These are phyloP conservation scores for Kodamaea nitidulidarum DNA, from an alignment of 805 yeast genomes.

Conservation along the genomic window DNA sequence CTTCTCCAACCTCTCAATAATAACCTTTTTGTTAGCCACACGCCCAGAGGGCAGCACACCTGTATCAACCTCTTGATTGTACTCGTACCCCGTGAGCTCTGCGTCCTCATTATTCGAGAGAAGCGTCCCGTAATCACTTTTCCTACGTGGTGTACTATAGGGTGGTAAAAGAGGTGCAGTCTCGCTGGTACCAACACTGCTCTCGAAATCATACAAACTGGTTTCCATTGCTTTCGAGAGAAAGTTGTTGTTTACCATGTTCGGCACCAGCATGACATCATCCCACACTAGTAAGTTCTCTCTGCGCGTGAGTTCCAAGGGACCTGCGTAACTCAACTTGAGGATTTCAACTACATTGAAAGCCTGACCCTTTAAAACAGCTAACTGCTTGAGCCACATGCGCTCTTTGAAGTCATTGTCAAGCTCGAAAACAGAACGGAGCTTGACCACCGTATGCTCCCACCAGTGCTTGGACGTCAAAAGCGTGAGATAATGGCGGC, in stretches of 20 bases:
- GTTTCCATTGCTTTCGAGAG: conserved; percentile 40
- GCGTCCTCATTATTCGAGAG: conserved; percentile 1
- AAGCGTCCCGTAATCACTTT: conserved; percentile 5
- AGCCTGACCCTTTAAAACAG: conserved; percentile 73
- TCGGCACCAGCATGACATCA: conserved; percentile 57
- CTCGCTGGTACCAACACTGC: not conserved
- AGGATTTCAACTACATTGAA: conserved; percentile 68
- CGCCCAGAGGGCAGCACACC: not conserved
- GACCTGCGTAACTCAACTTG: conserved; percentile 56
- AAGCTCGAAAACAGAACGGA: conserved; percentile 46
- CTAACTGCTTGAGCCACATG: conserved; percentile 65
- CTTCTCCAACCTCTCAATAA: conserved; percentile 57
- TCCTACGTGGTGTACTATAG: not conserved
- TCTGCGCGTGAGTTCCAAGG: conserved; percentile 60
- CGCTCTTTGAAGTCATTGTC: conserved; percentile 62
- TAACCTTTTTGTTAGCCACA: conserved; percentile 36
- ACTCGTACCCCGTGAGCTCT: conserved; percentile 11
- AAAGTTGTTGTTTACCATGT: conserved; percentile 19
- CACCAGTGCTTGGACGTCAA: conserved; percentile 66
- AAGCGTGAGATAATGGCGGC: conserved; percentile 53
- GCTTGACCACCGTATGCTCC: conserved; percentile 51
- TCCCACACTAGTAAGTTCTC: conserved; percentile 57
- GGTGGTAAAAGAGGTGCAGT: conserved; percentile 2
- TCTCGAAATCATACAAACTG: conserved; percentile 18
- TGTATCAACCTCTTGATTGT: conserved; percentile 6